Base-by-base conservation (phyloP, 2,329 filamentous ascomycete genomes). In the Escovopsis weberi region DNA sequence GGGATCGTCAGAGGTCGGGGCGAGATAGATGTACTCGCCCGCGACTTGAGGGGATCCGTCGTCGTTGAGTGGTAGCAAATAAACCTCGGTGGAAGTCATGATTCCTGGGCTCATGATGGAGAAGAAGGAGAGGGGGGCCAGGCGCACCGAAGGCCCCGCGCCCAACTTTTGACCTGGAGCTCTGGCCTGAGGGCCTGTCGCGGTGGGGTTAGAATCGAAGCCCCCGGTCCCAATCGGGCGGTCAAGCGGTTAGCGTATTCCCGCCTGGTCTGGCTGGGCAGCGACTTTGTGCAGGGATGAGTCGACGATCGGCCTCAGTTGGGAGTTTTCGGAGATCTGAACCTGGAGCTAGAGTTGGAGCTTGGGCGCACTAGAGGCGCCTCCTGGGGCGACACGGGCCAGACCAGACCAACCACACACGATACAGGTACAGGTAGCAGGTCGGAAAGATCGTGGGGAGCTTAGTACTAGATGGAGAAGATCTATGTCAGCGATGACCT, bases 11-110 rank as follows among this genome's bases (percentile, higher is more conserved):
- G 83, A 80, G 50, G 66, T 66, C 15, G 91, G 80, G 1, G 87
- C 82, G 37, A 98, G 70, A 61, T 94, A 94, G 55, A 96, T 84
- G 68, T 95, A 98, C 53, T 84, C 80, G 55, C 87, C 85, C 26
- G 84, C 74, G 39, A 98, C 79, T 60, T 93, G 80, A 33, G 93
- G 91, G 51, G 86, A 87, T 54, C 93, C 91, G 64, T 89, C 76
- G 64, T 98, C 89, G 59, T 86, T 91, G 63, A 98, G 75, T 50
- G 85, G 85, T 49, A 98, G 74, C 55, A 94, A 68, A 66, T 95
- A 94, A 50, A 95, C 79, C 63, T 85, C 74, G 59, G 68, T 76
- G 53, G 76, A 78, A 53, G 71, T 71, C 65, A 80, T 77, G 48
- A 69, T 80, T 62, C 66, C 65, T 47, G 74, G 74, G 54, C 69